Percentiles rank a stretch among this genome's conserved stretches.
phyloP scores from a whole-genome alignment of 176 grass and related monocot genomes.

The Hyparrhenia diplandra region DNA sequence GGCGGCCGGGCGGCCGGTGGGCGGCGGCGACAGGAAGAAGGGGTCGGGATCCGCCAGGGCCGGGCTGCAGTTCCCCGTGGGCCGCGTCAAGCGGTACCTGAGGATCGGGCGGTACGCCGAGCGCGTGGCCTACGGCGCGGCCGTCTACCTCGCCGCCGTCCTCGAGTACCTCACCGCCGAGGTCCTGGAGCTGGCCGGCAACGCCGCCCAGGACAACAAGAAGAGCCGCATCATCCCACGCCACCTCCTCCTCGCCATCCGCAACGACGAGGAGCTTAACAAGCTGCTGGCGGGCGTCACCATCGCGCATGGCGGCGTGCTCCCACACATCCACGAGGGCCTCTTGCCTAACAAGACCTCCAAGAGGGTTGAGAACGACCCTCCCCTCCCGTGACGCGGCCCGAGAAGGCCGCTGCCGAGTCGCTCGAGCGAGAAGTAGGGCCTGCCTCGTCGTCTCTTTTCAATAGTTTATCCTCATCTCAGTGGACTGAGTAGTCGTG shows the following conservation, averaged over 20 bases:
- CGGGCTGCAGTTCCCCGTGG: constrained; percentile 52
- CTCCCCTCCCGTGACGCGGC: too few species aligned
- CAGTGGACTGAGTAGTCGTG: too few species aligned
- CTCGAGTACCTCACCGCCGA: constrained; percentile 82
- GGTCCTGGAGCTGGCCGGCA: constrained; percentile 46
- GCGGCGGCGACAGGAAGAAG: too few species aligned
- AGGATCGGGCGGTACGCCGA: constrained; percentile 46
- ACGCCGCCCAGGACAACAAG: constrained; percentile 50
- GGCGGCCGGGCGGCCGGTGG: too few species aligned
- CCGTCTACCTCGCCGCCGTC: constrained; percentile 62
- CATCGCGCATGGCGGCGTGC: constrained; percentile 43
- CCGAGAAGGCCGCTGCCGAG: background rate
- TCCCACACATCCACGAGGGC: constrained; percentile 44
- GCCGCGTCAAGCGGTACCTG: constrained; percentile 40
- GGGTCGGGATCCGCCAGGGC: constrained; percentile 42
- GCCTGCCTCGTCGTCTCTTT: too few species aligned
- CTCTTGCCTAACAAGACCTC: constrained; percentile 38
- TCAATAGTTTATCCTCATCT: too few species aligned
- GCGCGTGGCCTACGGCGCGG: constrained; percentile 46
- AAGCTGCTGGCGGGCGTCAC: constrained; percentile 25
- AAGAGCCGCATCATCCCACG: constrained; percentile 36
- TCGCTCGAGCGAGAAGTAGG: too few species aligned
- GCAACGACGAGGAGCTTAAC: constrained; percentile 57
- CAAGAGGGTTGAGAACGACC: background rate
- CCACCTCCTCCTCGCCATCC: constrained; percentile 47